Evolutionary conservation across 257 asterid genomes (phyloP).

Genomic region (Jacaranda mimosifolia): DNA sequence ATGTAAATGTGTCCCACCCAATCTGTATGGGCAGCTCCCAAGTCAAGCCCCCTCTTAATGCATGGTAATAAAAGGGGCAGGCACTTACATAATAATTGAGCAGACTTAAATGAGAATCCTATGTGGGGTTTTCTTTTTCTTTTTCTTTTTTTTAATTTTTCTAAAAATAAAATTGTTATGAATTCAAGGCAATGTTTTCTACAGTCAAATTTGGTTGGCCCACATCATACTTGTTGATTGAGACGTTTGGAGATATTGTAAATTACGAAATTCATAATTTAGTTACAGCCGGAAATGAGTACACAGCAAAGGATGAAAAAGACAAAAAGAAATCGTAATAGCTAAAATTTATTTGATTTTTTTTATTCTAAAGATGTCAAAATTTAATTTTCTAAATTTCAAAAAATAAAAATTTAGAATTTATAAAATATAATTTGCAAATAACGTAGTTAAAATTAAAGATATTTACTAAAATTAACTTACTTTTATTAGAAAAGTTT

Average conservation of each 20-base stretch:
- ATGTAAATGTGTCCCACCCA: constrained; percentile 28
- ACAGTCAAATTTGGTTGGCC: constrained; percentile 32
- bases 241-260: constrained; percentile 32
- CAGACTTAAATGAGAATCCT: constrained; percentile 55
- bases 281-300: constrained; percentile 3
- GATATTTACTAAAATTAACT: no score
- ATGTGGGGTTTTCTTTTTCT: constrained; percentile 47
- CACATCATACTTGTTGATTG: constrained; percentile 35
- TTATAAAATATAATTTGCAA: no score
- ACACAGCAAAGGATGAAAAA: constrained; percentile 12
- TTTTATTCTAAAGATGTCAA: no score
- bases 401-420: no score
- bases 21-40: constrained; percentile 33
- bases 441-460: no score
- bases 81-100: constrained; percentile 36
- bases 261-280: constrained; percentile 16
- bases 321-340: no score
- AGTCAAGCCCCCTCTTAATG: constrained; percentile 40
- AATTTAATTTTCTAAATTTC: no score
- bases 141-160: not conserved
- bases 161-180: no score
- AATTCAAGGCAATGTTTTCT: constrained; percentile 42
- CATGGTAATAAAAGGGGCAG: constrained; percentile 40
- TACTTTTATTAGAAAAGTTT: no score
- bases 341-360: no score